These are phyloP conservation scores for Stephania japonica DNA, from an alignment of 164 flowering plant genomes.

Conservation along the genomic window DNA sequence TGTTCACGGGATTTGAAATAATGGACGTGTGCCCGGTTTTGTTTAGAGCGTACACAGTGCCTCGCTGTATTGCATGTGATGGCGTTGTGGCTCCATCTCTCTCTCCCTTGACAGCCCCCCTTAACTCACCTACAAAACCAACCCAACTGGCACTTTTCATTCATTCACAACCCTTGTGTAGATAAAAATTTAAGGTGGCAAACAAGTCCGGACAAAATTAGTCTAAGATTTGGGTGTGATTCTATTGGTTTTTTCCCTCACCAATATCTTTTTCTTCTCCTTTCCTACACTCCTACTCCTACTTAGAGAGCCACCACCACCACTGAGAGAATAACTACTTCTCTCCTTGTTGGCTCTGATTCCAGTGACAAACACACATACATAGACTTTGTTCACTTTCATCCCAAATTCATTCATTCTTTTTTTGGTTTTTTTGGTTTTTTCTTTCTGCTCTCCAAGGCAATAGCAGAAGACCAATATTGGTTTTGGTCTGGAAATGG, in stretches of 20 bases:
- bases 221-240: constrained; percentile 45
- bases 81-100: constrained; percentile 35
- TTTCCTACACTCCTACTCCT: not conserved
- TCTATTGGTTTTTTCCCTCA: constrained; percentile 22
- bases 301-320: constrained; percentile 1
- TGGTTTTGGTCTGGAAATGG: constrained; percentile 8
- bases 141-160: constrained; percentile 53
- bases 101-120: constrained; percentile 15
- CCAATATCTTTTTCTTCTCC: not conserved
- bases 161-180: constrained; percentile 17
- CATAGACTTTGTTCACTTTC: not conserved
- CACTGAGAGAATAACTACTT: not conserved
- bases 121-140: constrained; percentile 14
- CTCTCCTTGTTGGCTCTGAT: too few species aligned
- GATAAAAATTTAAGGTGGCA: constrained; percentile 11
- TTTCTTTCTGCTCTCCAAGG: too few species aligned
- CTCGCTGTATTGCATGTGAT: constrained; percentile 78
- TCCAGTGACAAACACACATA: not conserved
- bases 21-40: constrained; percentile 45
- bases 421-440: not conserved
- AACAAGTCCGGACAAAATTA: constrained; percentile 31
- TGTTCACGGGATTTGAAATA: constrained; percentile 29
- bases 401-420: constrained; percentile 9
- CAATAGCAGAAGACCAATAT: too few species aligned
- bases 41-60: constrained; percentile 51